These are phyloP conservation scores for Pichia kudriavzevii DNA, from an alignment of 1,139 yeast genomes.

Conservation along the genomic window DNA sequence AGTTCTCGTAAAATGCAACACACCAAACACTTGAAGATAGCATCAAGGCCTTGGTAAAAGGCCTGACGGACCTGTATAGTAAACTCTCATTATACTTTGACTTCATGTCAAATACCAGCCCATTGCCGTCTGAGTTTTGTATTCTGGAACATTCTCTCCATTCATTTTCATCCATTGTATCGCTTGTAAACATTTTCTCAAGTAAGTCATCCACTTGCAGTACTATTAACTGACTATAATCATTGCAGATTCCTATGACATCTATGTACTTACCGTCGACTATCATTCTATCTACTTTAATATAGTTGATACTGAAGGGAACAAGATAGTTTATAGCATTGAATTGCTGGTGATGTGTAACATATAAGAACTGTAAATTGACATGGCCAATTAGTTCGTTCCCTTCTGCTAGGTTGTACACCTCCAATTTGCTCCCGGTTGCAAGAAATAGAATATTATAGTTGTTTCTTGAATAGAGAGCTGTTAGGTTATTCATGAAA, in stretches of 20 bases:
- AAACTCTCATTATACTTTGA: neutral
- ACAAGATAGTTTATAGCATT: constrained; percentile 16
- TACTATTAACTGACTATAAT: constrained; percentile 48
- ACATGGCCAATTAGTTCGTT: too few relatives aligned
- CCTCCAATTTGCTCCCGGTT: constrained; percentile 4
- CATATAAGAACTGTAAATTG: too few relatives aligned
- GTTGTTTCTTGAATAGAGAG: constrained; percentile 33
- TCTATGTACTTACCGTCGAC: constrained; percentile 23
- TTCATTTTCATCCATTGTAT: neutral
- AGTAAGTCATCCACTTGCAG: constrained; percentile 34
- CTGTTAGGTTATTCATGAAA: constrained; percentile 7
- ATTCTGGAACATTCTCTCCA: neutral
- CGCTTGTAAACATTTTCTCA: neutral
- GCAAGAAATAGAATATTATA: constrained; percentile 18
- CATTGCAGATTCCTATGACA: constrained; percentile 43
- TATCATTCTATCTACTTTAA: constrained; percentile 29
- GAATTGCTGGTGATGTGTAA: neutral
- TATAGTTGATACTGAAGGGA: constrained; percentile 39
- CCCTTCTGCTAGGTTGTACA: constrained; percentile 17
- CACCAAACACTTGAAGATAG: constrained; percentile 53
- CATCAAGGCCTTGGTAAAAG: neutral
- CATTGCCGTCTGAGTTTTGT: neutral
- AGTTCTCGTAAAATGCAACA: constrained; percentile 36
- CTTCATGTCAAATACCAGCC: constrained; percentile 1
- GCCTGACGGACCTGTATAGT: neutral